Percentiles rank a stretch among this genome's conserved stretches.
Evolutionary conservation across 2,329 filamentous ascomycete species (phyloP).

Genomic region (Exophiala spinifera): DNA sequence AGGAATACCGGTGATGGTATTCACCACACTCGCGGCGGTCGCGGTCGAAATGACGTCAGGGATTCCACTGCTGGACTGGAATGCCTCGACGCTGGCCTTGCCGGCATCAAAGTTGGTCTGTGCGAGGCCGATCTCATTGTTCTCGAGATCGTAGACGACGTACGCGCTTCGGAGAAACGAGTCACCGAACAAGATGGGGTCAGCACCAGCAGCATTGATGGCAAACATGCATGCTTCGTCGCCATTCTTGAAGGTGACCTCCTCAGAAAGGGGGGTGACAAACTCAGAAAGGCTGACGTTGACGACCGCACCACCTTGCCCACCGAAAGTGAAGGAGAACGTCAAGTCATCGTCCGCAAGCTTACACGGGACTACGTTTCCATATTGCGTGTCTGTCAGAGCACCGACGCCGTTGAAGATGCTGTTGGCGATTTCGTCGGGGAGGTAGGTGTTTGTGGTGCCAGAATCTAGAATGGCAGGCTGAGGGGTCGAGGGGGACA

Average conservation of each 20-base stretch:
- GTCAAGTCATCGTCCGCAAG: conserved; percentile 43
- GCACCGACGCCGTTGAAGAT: conserved; percentile 58
- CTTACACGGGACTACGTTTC: conserved; percentile 41
- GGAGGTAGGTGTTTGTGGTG: conserved; percentile 69
- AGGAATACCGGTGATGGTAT: conserved; percentile 31
- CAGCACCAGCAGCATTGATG: conserved; percentile 56
- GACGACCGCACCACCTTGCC: conserved; percentile 34
- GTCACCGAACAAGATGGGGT: conserved; percentile 66
- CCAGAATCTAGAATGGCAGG: conserved; percentile 70
- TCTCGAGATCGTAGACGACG: conserved; percentile 70
- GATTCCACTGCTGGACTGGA: conserved; percentile 18
- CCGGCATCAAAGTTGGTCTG: conserved; percentile 50
- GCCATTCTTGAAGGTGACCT: conserved; percentile 53
- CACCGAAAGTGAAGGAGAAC: conserved; percentile 53
- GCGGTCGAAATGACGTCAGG: conserved; percentile 23
- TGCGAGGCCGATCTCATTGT: conserved; percentile 68
- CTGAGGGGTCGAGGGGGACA: conserved; percentile 34
- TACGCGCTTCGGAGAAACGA: conserved; percentile 74
- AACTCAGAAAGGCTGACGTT: conserved; percentile 49
- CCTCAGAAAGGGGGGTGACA: conserved; percentile 54
- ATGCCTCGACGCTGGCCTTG: conserved; percentile 20
- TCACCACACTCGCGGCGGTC: conserved; percentile 27
- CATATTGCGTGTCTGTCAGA: conserved; percentile 38
- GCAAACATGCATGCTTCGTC: conserved; percentile 64
- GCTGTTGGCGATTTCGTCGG: conserved; percentile 55